phyloP scores from a whole-genome alignment of 2,329 filamentous ascomycete species.

The Colletotrichum chlorophyti region DNA sequence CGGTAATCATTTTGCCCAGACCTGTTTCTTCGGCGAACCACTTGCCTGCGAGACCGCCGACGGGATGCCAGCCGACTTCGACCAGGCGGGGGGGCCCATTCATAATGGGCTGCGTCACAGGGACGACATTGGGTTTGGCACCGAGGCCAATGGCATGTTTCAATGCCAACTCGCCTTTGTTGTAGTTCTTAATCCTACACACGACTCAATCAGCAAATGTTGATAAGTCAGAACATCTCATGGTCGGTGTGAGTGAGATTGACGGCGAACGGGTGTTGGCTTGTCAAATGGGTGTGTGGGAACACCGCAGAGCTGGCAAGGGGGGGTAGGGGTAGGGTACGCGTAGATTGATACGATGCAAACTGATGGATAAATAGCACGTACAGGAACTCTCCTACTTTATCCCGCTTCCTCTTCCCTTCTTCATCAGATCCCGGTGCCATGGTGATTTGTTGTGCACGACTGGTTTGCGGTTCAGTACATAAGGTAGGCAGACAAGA shows the following conservation, averaged over 20 bases:
- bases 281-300: not conserved
- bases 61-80: conserved; percentile 65
- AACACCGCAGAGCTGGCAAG: conserved; percentile 2
- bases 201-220: conserved; percentile 28
- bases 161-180: conserved; percentile 48
- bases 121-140: conserved; percentile 50
- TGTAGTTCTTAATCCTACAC: conserved; percentile 38
- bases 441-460: conserved; percentile 12
- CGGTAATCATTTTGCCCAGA: conserved; percentile 61
- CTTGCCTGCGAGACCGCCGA: conserved; percentile 61
- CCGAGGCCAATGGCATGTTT: conserved; percentile 52
- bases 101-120: conserved; percentile 44
- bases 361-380: conserved; percentile 33
- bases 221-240: not conserved
- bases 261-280: not conserved
- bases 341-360: not conserved
- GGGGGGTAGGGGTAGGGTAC: not conserved
- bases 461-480: too few relatives aligned
- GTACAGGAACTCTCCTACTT: conserved; percentile 41
- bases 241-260: conserved; percentile 3
- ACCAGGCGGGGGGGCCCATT: conserved; percentile 49
- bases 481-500: too few relatives aligned
- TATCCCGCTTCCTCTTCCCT: conserved; percentile 39
- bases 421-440: conserved; percentile 29
- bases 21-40: conserved; percentile 65